These are phyloP conservation scores for Russula olivacea DNA, from an alignment of 768 basidiomycete species.

Conservation along the genomic window DNA sequence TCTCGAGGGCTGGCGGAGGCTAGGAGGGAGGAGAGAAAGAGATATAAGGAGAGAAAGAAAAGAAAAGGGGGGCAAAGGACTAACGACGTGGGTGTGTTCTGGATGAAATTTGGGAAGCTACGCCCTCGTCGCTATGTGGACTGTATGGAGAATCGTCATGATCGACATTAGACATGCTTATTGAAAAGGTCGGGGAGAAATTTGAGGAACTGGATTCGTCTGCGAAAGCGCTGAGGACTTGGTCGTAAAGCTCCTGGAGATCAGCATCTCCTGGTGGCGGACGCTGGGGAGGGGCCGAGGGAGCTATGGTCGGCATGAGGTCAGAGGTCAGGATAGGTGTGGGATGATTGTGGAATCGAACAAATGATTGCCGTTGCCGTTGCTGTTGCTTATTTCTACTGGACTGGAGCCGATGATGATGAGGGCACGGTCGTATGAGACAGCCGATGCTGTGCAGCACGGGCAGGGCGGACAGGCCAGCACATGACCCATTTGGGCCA, in stretches of 20 bases:
- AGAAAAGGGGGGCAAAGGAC: neutral
- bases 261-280: slow-evolving; percentile 57
- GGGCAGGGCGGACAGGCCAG: neutral
- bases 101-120: slow-evolving; percentile 4
- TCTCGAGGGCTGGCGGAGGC: slow-evolving; percentile 21
- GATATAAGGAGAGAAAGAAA: neutral
- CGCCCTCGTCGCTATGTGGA: slow-evolving; percentile 24
- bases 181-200: slow-evolving; percentile 20
- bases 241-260: slow-evolving; percentile 66
- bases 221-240: slow-evolving; percentile 64
- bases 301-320: slow-evolving; percentile 21
- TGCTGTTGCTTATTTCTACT: neutral
- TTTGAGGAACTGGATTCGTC: slow-evolving; percentile 40
- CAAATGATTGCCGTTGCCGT: neutral
- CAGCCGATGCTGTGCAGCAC: neutral
- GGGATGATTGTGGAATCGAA: neutral
- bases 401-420: neutral
- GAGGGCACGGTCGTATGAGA: neutral
- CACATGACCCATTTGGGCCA: neutral
- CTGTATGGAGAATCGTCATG: slow-evolving; percentile 23
- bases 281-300: slow-evolving; percentile 15
- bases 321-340: neutral
- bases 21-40: neutral
- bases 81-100: slow-evolving; percentile 2
- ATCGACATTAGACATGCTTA: slow-evolving; percentile 17